phyloP scores from a whole-genome alignment of 2,329 filamentous ascomycete species.

The Cercospora citrullina region DNA sequence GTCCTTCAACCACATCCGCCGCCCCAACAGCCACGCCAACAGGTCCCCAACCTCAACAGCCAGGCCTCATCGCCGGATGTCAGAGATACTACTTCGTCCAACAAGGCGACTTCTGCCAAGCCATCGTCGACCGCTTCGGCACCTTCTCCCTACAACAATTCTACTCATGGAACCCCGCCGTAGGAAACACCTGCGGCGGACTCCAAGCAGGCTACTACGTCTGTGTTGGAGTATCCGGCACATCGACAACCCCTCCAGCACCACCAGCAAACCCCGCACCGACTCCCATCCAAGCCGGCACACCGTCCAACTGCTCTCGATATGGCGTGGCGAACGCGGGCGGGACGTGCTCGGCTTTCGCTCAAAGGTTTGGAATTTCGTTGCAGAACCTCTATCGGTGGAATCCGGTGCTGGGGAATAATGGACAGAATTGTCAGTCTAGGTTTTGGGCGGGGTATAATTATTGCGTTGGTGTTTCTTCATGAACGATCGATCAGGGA shows the following conservation, averaged over 20 bases:
- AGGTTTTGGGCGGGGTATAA: neutral
- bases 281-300: neutral
- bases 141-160: constrained; percentile 12
- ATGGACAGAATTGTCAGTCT: neutral
- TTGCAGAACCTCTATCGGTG: neutral
- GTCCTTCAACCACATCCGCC: neutral
- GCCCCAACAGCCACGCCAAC: neutral
- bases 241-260: neutral
- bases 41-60: neutral
- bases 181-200: constrained; percentile 3
- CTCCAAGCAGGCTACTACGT: constrained; percentile 13
- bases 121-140: constrained; percentile 8
- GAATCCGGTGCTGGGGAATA: neutral
- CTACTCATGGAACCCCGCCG: constrained; percentile 20
- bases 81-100: constrained; percentile 1
- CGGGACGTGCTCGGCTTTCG: neutral
- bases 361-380: neutral
- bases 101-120: constrained; percentile 13
- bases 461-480: neutral
- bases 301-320: neutral
- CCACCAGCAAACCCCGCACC: neutral
- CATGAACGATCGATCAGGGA: no score
- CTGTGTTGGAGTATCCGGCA: constrained; percentile 4
- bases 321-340: neutral
- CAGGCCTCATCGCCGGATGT: neutral